A percentile compares a stretch with the other conserved stretches of the same genome.
Evolutionary conservation across 306 rosid genomes (phyloP).

Genomic region (Cyamopsis tetragonoloba): DNA sequence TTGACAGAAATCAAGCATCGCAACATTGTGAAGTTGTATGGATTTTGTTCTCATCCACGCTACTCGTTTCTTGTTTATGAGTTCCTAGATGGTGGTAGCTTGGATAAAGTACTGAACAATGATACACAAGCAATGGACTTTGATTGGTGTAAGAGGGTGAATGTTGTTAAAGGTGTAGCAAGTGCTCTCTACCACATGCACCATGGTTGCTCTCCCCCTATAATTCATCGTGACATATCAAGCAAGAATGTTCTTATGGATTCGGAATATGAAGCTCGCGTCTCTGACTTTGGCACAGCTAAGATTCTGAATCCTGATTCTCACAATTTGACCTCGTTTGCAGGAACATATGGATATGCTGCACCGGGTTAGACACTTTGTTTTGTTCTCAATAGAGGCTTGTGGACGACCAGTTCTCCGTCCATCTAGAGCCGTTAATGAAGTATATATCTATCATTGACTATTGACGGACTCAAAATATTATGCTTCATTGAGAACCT

Average conservation of each 20-base stretch:
- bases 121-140: neutral
- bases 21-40: constrained; percentile 9
- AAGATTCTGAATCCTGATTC: constrained; percentile 8
- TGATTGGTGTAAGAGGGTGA: constrained; percentile 16
- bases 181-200: constrained; percentile 17
- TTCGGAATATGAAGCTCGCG: neutral
- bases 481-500: too few relatives aligned
- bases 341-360: constrained; percentile 3
- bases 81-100: constrained; percentile 11
- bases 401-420: too few relatives aligned
- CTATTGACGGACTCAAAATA: too few relatives aligned
- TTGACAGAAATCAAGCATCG: constrained; percentile 9
- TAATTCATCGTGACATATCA: constrained; percentile 18
- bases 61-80: constrained; percentile 2
- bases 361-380: neutral
- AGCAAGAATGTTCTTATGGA: constrained; percentile 14
- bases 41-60: neutral
- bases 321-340: neutral
- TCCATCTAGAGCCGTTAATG: too few relatives aligned
- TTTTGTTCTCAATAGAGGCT: neutral
- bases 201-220: constrained; percentile 18
- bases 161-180: constrained; percentile 12
- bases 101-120: neutral
- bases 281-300: constrained; percentile 7
- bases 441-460: too few relatives aligned